These are phyloP conservation scores for Ilyonectria sp. DNA, from an alignment of 2,329 filamentous ascomycete genomes.

Conservation along the genomic window DNA sequence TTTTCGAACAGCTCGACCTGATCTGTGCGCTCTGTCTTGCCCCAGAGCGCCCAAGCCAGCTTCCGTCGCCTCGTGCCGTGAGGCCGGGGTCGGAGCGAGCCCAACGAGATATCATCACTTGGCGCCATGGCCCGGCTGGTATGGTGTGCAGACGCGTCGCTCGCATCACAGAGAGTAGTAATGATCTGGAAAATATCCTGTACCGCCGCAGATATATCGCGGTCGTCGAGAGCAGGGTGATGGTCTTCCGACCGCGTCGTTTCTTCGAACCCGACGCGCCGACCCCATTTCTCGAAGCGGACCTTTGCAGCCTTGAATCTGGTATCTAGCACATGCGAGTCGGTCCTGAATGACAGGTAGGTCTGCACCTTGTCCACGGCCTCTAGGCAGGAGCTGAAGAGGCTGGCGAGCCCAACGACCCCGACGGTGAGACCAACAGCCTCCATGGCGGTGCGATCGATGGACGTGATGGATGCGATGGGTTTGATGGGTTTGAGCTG, in stretches of 20 bases:
- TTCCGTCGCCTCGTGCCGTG: slow-evolving; percentile 11
- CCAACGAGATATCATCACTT: not conserved
- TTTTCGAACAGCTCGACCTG: slow-evolving; percentile 17
- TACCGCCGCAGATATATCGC: not conserved
- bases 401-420: not conserved
- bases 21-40: slow-evolving; percentile 13
- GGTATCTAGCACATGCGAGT: too few species aligned
- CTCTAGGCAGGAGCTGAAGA: not conserved
- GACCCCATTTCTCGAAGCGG: not conserved
- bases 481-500: too few species aligned
- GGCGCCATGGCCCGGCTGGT: not conserved
- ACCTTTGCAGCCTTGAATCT: too few species aligned
- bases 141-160: not conserved
- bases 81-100: not conserved
- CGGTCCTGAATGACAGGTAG: too few species aligned
- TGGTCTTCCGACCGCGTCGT: not conserved
- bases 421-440: not conserved
- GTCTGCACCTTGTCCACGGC: too few species aligned
- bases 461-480: too few species aligned
- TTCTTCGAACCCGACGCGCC: not conserved
- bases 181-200: not conserved
- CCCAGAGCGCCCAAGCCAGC: slow-evolving; percentile 9
- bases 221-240: not conserved
- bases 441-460: not conserved
- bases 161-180: not conserved